A percentile compares a stretch with the other conserved stretches of the same genome.
Conservation (phyloP, 768 basidiomycete genomes). For the Pluteus cervinus region DNA sequence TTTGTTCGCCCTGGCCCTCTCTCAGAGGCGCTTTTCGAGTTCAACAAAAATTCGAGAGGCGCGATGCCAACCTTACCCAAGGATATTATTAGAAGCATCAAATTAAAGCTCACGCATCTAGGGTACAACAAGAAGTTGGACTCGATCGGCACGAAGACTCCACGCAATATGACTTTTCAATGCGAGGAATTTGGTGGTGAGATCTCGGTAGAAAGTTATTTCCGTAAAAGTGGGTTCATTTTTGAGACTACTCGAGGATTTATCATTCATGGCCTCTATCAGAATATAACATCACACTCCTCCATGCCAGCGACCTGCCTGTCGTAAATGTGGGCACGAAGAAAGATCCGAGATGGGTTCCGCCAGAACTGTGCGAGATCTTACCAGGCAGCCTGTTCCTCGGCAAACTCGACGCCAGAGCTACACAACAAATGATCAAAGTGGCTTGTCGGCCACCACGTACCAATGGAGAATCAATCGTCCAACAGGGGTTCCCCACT, state of each 20-base stretch:
- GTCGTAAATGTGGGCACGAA: constrained; percentile 30
- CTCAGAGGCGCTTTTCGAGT: constrained; percentile 48
- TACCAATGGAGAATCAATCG: constrained; percentile 10
- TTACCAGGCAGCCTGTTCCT: constrained; percentile 50
- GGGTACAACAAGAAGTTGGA: constrained; percentile 5
- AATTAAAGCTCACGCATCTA: constrained; percentile 6
- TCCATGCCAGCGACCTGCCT: constrained; percentile 19
- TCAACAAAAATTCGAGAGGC: constrained; percentile 33
- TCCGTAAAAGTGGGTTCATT: constrained; percentile 44
- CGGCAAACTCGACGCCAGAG: constrained; percentile 52
- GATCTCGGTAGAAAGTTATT: constrained; percentile 61
- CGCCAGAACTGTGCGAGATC: constrained; percentile 70
- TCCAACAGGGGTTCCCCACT: constrained; percentile 2
- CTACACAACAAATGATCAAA: constrained; percentile 67
- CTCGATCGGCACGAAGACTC: constrained; percentile 7
- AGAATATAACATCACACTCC: constrained; percentile 13
- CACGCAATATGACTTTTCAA: constrained; percentile 19
- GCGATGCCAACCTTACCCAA: constrained; percentile 19
- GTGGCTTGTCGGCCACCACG: constrained; percentile 59
- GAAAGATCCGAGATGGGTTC: constrained; percentile 31
- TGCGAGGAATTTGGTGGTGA: constrained; percentile 31
- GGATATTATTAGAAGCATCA: constrained; percentile 4
- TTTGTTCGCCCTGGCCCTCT: constrained; percentile 58
- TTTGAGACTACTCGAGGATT: neutral
- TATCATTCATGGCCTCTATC: neutral